phyloP scores from a whole-genome alignment of 2,329 filamentous ascomycete genomes.

The Decorospora gaudefroyi region DNA sequence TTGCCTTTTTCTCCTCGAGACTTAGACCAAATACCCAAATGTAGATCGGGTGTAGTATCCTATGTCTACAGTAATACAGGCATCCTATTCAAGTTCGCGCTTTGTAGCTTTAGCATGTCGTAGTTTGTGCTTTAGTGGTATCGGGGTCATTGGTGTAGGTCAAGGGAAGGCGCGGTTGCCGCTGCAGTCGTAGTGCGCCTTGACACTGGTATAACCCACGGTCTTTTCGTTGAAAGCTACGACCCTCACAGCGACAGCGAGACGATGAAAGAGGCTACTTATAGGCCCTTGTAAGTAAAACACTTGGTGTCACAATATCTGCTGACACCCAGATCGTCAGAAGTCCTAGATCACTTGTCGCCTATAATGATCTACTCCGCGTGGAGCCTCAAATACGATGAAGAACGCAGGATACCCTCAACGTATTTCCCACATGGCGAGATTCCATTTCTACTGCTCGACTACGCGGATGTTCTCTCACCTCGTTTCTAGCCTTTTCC shows the following conservation, averaged over 20 bases:
- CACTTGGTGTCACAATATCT: background rate
- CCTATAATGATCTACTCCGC: background rate
- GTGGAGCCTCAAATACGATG: no score
- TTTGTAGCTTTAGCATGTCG: background rate
- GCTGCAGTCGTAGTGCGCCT: background rate
- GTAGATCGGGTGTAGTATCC: conserved; percentile 4
- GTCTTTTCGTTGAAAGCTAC: no score
- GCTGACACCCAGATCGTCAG: background rate
- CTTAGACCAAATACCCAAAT: conserved; percentile 16
- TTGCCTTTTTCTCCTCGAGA: background rate
- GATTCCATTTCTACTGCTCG: background rate
- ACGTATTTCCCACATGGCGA: background rate
- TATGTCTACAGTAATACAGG: background rate
- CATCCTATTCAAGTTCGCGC: background rate
- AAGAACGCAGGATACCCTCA: background rate
- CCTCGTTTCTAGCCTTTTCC: no score
- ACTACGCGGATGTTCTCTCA: background rate
- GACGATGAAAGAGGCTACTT: no score
- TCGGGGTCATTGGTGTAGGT: no score
- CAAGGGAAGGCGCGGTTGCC: background rate
- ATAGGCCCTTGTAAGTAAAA: no score
- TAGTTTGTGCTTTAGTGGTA: background rate
- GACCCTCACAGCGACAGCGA: no score
- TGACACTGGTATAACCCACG: no score
- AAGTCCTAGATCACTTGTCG: background rate